These are phyloP conservation scores for Solanum gracilifrons DNA, from an alignment of 257 asterid genomes.

Conservation along the genomic window DNA sequence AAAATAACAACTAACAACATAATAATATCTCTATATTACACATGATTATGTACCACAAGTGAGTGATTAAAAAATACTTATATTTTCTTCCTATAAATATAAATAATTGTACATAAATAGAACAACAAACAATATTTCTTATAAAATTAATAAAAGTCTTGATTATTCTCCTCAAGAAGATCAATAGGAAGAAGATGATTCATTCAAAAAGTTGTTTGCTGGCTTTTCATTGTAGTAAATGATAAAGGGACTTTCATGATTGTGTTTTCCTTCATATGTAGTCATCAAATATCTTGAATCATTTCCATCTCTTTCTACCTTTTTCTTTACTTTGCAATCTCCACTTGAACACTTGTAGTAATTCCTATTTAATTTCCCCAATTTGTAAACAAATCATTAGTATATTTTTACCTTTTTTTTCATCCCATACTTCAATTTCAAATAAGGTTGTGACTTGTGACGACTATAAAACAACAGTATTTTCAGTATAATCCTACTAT, in stretches of 20 bases:
- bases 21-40: background rate
- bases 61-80: background rate
- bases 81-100: background rate
- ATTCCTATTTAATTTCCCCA: slow-evolving; percentile 6
- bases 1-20: background rate
- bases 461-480: background rate
- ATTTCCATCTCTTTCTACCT: slow-evolving; percentile 24
- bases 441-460: background rate
- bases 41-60: background rate
- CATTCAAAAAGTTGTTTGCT: background rate
- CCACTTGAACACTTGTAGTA: slow-evolving; percentile 24
- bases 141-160: background rate
- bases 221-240: background rate
- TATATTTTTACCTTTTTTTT: background rate
- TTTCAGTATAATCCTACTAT: background rate
- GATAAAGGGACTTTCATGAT: slow-evolving; percentile 17
- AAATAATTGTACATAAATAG: background rate
- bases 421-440: background rate
- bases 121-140: background rate
- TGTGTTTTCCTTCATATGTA: slow-evolving; percentile 24
- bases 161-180: background rate
- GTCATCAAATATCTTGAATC: slow-evolving; percentile 22
- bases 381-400: background rate
- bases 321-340: slow-evolving; percentile 32
- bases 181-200: background rate